Percentiles rank a stretch among this genome's conserved stretches.
Evolutionary conservation across 2,329 filamentous ascomycete species (phyloP).

Genomic region (Volutella citrinella): DNA sequence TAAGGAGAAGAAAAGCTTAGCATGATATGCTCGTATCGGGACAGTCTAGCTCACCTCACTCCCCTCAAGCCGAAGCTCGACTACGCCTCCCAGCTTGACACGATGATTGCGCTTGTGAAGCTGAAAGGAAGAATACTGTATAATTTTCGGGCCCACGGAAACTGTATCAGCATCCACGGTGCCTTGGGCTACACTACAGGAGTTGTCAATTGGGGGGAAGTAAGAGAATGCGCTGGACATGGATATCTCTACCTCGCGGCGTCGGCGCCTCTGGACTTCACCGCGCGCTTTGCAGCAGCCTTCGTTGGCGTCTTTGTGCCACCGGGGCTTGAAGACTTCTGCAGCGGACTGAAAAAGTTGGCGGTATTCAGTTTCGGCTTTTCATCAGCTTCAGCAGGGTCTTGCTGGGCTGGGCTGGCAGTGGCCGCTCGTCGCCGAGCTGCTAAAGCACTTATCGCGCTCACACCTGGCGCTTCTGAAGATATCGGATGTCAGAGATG

Average conservation of each 20-base stretch:
- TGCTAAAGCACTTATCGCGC: conserved; percentile 36
- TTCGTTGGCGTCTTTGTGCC: no score
- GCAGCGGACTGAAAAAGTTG: conserved; percentile 30
- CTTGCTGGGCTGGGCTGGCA: conserved; percentile 6
- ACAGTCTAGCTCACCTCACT: conserved; percentile 42
- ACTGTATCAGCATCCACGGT: no score
- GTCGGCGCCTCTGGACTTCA: no score
- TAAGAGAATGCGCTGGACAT: no score
- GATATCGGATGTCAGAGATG: no score
- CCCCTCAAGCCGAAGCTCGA: conserved; percentile 43
- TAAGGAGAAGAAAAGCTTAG: conserved; percentile 31
- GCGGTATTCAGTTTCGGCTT: conserved; percentile 14
- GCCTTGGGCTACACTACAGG: no score
- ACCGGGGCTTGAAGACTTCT: no score
- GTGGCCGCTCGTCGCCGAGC: conserved; percentile 28
- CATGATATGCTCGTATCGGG: not conserved
- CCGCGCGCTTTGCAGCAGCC: no score
- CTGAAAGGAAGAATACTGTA: conserved; percentile 45
- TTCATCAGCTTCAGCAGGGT: conserved; percentile 13
- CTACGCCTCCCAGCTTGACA: conserved; percentile 34
- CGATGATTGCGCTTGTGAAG: conserved; percentile 43
- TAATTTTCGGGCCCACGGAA: no score
- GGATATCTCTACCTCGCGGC: no score
- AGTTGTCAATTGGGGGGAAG: no score
- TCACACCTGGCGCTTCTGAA: conserved; percentile 28